Evolutionary conservation across 768 basidiomycete species (phyloP).

Genomic region (Tylopilus sp.): DNA sequence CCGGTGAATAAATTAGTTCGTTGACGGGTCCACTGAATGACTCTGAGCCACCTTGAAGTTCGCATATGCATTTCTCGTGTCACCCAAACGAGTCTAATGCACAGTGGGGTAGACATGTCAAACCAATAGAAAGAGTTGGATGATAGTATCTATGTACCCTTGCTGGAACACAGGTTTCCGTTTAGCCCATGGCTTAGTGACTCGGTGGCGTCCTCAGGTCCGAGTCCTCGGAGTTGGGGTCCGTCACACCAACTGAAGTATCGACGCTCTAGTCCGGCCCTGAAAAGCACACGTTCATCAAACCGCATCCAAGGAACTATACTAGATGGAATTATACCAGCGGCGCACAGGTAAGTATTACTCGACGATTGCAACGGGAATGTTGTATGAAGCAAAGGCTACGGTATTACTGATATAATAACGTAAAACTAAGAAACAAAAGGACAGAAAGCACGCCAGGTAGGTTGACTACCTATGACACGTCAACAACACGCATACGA

Average conservation of each 20-base stretch:
- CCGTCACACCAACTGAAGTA: neutral
- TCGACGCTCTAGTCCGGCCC: neutral
- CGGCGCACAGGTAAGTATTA: constrained; percentile 14
- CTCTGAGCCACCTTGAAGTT: no score
- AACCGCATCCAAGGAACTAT: neutral
- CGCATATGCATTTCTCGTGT: no score
- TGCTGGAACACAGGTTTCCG: neutral
- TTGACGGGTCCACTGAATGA: no score
- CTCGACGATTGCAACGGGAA: constrained; percentile 23
- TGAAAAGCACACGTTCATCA: neutral
- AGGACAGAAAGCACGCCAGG: constrained; percentile 1
- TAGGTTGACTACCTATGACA: constrained; percentile 13
- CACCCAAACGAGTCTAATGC: no score
- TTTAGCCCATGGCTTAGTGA: neutral
- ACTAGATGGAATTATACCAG: constrained; percentile 7
- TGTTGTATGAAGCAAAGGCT: constrained; percentile 29
- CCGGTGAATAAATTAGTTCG: no score
- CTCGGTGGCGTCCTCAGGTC: neutral
- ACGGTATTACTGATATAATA: constrained; percentile 32
- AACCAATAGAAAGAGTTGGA: no score
- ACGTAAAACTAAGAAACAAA: constrained; percentile 17
- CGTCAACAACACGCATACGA: constrained; percentile 2
- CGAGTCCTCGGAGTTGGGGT: neutral
- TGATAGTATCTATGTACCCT: neutral
- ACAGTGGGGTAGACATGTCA: no score